Base-by-base conservation (phyloP, 1,284 basidiomycete genomes). In the Cerioporus squamosus region DNA sequence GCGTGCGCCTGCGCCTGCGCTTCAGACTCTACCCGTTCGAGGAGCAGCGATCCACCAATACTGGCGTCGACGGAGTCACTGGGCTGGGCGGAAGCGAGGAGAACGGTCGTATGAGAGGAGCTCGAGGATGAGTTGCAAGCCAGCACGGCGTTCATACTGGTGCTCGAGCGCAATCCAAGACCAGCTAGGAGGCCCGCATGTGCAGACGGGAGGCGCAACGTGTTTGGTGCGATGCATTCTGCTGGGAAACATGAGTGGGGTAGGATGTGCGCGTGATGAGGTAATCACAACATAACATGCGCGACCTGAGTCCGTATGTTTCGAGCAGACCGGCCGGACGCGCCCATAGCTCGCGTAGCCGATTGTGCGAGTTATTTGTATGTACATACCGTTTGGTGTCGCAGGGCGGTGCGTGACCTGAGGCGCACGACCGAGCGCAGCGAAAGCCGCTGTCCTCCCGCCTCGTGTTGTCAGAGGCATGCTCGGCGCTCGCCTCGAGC, bases 231-330 rank as follows among this genome's bases (percentile, higher is more conserved):
- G 54, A 60, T 50, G 62, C 42, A 47, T 53, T 58, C 56, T 60
- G 62, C 56, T 39, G 59, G 62, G 29, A 43, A 53, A 40, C 62
- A 59, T 59, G 62, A 58, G 59, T 60, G 23, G 22, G 31, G 46
- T 46, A 33, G 23, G 26, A 40, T 36, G 43, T 45, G 46, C 38
- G 53, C 26, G 17, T n/a, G 33, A 57, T 63, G 62, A 59, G 62
- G 62, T 63, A 63, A 60, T 44, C 31, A 18, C 18, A n/a, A 31
- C 39, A 43, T 24, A 49, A 55, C 36, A 48, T 48, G 38, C 26
- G 9, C 26, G 26, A 29, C 26, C 26, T n/a, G 3, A 6, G 26
- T 10, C 53, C 36, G 45, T 18, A 23, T 42, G 10, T 22, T 22
- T 20, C 20, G 17, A 20, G 12, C 45, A 43, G 23, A 43, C 38